Evolutionary conservation across 805 yeast species (phyloP), one percentile per base, ranked within the genome.

Genomic region (Metschnikowia cerradonensis): DNA sequence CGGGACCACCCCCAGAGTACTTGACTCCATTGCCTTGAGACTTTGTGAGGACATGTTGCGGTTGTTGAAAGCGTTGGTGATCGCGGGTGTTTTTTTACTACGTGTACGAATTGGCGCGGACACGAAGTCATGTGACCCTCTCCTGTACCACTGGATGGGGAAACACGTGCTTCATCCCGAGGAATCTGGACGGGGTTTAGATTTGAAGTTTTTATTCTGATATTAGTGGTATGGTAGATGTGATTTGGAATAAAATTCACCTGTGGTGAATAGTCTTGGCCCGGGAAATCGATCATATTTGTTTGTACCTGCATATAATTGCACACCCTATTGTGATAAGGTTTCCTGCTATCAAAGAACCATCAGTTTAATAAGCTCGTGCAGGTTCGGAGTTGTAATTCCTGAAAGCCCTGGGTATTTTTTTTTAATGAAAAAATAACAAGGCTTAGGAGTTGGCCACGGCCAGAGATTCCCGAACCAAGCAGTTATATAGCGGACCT

Each of bases 1-100:
- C 50, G 96, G 95, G 60, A 80, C 68, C 33, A 86, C 75, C 19
- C 61, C 53, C 58, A 79, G 88, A 50, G 80, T 66, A 50, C 65
- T 66, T 66, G 87, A 90, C 64, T 90, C 97, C 70, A 79, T 82
- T 73, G 88, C 88, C 75, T 90, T 90, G 72, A 88, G 90, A 41
- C 87, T 76, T 58, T 77, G 83, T 36, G 96, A 83, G 42, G 97
- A 90, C 97, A 90, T 90, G 52, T 38, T 46, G 52, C 31, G 48
- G 51, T 38, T 40, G 50, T 52, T 14, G 43, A 23, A 22, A 40
- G 43, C 23, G 50, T 42, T 40, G 41, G 43, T 39, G 41, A 14
- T 44, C 49, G 48, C 44, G 41, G 34, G 50, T 53, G 57, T 51
- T 52, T 54, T 56, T 52, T 55, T 51, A 40, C 52, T 51, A 56